These are phyloP conservation scores for Mariannaea sp. DNA, from an alignment of 2,329 filamentous ascomycete genomes.

Conservation along the genomic window DNA sequence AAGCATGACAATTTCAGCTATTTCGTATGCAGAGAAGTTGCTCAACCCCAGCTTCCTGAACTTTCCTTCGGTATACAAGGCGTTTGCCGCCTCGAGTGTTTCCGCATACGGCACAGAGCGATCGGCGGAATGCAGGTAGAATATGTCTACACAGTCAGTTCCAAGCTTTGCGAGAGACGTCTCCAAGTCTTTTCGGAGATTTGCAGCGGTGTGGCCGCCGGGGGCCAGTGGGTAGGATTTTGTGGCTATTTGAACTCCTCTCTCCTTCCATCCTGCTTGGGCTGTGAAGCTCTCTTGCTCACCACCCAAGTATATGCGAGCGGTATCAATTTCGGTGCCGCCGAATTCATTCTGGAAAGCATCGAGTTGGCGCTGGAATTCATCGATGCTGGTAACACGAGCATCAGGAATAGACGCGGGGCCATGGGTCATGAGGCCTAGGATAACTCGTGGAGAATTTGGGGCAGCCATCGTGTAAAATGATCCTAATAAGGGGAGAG, in stretches of 20 bases:
- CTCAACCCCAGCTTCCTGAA: constrained; percentile 74
- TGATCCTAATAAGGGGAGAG: no score
- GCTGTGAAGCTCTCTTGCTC: not conserved
- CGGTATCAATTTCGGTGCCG: not conserved
- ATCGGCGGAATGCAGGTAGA: constrained; percentile 56
- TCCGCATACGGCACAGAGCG: constrained; percentile 69
- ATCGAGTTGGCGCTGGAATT: not conserved
- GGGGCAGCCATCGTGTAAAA: not conserved
- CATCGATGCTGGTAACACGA: not conserved
- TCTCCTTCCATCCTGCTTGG: not conserved
- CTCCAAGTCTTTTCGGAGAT: not conserved
- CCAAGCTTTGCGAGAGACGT: not conserved
- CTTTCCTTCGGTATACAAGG: constrained; percentile 73
- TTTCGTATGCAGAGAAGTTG: constrained; percentile 78
- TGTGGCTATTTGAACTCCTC: not conserved
- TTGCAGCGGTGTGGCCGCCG: not conserved
- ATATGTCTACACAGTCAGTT: constrained; percentile 21
- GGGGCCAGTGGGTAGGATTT: not conserved
- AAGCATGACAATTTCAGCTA: constrained; percentile 73
- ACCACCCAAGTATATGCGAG: not conserved
- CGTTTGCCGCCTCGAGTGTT: constrained; percentile 69
- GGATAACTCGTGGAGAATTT: not conserved
- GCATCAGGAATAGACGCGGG: not conserved
- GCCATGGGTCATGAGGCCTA: not conserved
- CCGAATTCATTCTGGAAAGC: not conserved